phyloP scores from a whole-genome alignment of 345 rosid species.

The Salix koriyanagi region DNA sequence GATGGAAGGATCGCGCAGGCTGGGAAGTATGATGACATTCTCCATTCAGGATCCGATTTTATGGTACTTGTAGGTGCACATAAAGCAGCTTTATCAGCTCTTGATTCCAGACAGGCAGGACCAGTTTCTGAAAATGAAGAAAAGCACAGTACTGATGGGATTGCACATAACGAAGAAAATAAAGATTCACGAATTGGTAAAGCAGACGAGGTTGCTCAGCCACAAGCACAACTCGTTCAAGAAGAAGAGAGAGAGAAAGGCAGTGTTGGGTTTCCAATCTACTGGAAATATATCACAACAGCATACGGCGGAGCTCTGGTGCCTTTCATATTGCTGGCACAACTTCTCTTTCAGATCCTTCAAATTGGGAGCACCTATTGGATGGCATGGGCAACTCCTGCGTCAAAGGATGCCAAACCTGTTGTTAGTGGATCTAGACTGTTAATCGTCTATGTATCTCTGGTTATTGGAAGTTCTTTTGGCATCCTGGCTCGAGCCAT shows the following conservation, averaged over 20 bases:
- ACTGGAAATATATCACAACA: constrained; percentile 59
- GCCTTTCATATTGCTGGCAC: constrained; percentile 63
- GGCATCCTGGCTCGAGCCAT: constrained; percentile 48
- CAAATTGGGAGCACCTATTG: constrained; percentile 82
- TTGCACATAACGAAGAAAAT: constrained; percentile 27
- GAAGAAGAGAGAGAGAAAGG: constrained; percentile 91
- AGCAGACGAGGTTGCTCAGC: constrained; percentile 33
- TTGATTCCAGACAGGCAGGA: constrained; percentile 41
- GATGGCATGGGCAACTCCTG: constrained; percentile 86
- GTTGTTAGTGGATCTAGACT: constrained; percentile 41
- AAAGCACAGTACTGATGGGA: constrained; percentile 9
- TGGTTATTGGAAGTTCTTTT: constrained; percentile 59
- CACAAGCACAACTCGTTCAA: constrained; percentile 58
- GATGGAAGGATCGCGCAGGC: constrained; percentile 72
- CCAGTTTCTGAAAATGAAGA: constrained; percentile 22
- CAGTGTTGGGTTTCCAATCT: constrained; percentile 53
- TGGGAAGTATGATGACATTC: constrained; percentile 64
- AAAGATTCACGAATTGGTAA: constrained; percentile 29
- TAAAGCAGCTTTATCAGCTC: constrained; percentile 49
- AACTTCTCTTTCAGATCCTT: constrained; percentile 53
- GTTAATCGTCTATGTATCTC: constrained; percentile 48
- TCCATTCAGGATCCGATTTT: constrained; percentile 59
- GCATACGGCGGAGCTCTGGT: constrained; percentile 73
- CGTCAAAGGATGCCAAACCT: constrained; percentile 50
- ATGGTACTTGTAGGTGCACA: constrained; percentile 81